Evolutionary conservation across 306 rosid species (phyloP), one percentile per base, ranked within the genome.

Genomic region (Acmispon strigosus): DNA sequence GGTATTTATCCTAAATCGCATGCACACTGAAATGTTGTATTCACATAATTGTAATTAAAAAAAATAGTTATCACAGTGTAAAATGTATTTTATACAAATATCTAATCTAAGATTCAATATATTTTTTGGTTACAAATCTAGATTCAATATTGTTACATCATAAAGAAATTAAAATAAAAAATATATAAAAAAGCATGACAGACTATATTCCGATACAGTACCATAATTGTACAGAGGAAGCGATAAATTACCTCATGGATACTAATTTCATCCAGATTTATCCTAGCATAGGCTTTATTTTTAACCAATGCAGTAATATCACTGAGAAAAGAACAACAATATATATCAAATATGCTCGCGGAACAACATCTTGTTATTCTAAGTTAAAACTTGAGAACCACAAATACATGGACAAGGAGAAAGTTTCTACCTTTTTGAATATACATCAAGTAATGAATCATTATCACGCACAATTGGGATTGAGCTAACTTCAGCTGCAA

Each of bases 401-500:
- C 56, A 61, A 19, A 51, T 29, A 62, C 10, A 76, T 5, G 42
- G 67, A 34, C 29, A 48, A 41, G 11, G 54, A 36, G 57, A 39
- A 13, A 58, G 56, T 48, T 34, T 48, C 63, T 74, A 88, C 95
- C 95, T 86, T 73, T 82, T 81, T 11, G 87, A 80, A 82, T 84
- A 88, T 55, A 86, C 67, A 62, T 80, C 89, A 59, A 84, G 70
- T 74, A 86, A 84, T 3, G 89, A 75, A 66, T 52, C 77, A 32
- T 76, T 73, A 24, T 70, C 76, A 69, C 84, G 86, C 74, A 88
- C 91, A 54, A 88, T 86, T 20, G 87, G 91, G 74, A 88, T 72
- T 53, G 95, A 88, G 83, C 91, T 86, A 60, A 88, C 89, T 56
- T 74, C 84, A 66, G 86, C 91, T 88, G 81, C 82, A 84, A 81